A percentile compares a stretch with the other conserved stretches of the same genome.
Evolutionary conservation across 2,329 filamentous ascomycete genomes (phyloP).

Genomic region (Rutstroemia sp.): DNA sequence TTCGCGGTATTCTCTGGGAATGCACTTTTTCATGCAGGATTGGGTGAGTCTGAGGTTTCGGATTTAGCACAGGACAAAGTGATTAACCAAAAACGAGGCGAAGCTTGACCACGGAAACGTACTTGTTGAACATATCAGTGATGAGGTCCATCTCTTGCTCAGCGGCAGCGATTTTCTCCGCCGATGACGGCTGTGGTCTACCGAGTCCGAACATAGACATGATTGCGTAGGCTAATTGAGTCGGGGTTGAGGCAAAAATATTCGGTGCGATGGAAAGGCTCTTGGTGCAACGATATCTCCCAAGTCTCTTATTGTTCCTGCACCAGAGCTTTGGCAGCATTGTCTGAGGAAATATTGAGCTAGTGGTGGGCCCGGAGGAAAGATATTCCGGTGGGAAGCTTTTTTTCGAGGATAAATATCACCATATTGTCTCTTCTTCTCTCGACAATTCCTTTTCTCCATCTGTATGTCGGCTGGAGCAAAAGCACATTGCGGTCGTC

Average conservation of each 20-base stretch:
- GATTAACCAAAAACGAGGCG: neutral
- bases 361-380: neutral
- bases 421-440: neutral
- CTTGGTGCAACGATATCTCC: neutral
- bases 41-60: conserved; percentile 59
- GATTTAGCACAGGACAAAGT: conserved; percentile 7
- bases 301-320: neutral
- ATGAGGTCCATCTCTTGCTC: conserved; percentile 98
- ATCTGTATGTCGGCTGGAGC: no score
- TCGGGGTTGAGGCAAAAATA: neutral
- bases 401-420: neutral
- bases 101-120: conserved; percentile 26
- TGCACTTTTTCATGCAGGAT: conserved; percentile 89
- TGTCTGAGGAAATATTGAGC: neutral
- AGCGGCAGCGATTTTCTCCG: conserved; percentile 93
- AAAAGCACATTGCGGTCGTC: no score
- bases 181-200: conserved; percentile 80
- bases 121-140: conserved; percentile 98
- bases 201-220: conserved; percentile 71
- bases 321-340: neutral
- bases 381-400: neutral
- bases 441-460: no score
- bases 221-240: conserved; percentile 24
- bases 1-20: conserved; percentile 89
- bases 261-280: neutral